Evolutionary conservation across 192 early-diverging fungal genomes (phyloP), one percentile per base, ranked within the genome.

Genomic region (Pilaira anomala): DNA sequence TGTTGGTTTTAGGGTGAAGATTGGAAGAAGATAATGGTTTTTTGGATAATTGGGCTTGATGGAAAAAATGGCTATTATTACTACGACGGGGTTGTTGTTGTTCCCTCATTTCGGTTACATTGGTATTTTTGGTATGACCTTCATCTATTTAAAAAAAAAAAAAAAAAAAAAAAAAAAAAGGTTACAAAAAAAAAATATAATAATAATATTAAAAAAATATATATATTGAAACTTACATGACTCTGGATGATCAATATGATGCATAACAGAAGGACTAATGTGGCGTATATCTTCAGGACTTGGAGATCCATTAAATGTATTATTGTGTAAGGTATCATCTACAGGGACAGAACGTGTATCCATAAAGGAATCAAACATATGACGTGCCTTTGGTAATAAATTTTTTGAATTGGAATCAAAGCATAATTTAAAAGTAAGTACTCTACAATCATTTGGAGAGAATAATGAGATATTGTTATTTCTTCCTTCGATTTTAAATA

Each of bases 191-290:
- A 3, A 55, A 30, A 53, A 13, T 25, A 53, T 29, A 49, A 21
- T n/a, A 51, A 25, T 51, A 26, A 50, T 25, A 22, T 29, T 54
- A 54, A 54, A 54, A 4, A 33, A 33, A 33, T 33, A 33, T 33
- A 4, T 33, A 4, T 33, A 9, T 6, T 36, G 6, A 1, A 36
- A 40, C 40, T 40, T 58, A 58, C 56, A 58, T 58, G 56, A 58
- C 40, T 58, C 56, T 36, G 56, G 56, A 26, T 42, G 40, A 39
- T 58, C 56, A 42, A 58, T 58, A 42, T 42, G 56, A 41, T 58
- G 56, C 56, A 58, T 58, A 41, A 58, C 40, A 24, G 56, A 58
- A 19, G 56, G 56, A 18, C 56, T 58, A 12, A 58, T 58, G 33
- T 58, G 56, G 21, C 40, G 33, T 18, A 19, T 19, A n/a, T 46